phyloP scores from a whole-genome alignment of 306 rosid genomes.

The Albizia julibrissin region DNA sequence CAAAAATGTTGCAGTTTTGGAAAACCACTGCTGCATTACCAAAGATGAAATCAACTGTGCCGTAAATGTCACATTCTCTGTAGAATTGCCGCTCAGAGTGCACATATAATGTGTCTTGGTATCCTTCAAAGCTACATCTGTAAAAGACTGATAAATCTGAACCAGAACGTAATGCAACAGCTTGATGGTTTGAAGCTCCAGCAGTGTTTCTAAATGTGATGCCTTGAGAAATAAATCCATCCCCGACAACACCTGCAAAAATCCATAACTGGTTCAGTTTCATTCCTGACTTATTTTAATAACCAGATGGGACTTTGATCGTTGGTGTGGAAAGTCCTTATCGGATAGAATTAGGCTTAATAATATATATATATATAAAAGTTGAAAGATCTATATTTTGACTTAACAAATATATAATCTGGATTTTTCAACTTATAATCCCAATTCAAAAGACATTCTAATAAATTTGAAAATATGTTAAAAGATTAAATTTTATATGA shows the following conservation, averaged over 20 bases:
- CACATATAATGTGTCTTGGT: slow-evolving; percentile 73
- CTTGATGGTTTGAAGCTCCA: no score
- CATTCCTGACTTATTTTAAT: no score
- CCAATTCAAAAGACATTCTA: not conserved
- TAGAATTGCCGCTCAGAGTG: slow-evolving; percentile 65
- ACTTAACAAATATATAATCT: no score
- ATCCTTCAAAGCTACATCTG: slow-evolving; percentile 68
- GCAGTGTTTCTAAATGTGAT: no score
- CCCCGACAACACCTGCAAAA: slow-evolving; percentile 43
- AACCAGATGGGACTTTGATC: no score
- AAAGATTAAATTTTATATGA: not conserved
- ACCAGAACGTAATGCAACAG: no score
- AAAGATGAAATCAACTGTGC: slow-evolving; percentile 40
- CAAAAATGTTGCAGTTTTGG: slow-evolving; percentile 58
- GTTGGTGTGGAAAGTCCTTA: not conserved
- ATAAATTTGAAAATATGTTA: no score
- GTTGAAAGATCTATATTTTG: not conserved
- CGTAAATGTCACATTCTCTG: slow-evolving; percentile 36
- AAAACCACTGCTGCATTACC: slow-evolving; percentile 50
- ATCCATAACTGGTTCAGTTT: not conserved
- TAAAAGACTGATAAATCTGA: slow-evolving; percentile 52
- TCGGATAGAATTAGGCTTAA: no score
- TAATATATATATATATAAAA: no score
- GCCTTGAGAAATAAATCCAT: no score
- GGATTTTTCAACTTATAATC: no score